Base-by-base conservation (phyloP, 352 stramenopile genomes). In the Phytophthora niederhauseri region DNA sequence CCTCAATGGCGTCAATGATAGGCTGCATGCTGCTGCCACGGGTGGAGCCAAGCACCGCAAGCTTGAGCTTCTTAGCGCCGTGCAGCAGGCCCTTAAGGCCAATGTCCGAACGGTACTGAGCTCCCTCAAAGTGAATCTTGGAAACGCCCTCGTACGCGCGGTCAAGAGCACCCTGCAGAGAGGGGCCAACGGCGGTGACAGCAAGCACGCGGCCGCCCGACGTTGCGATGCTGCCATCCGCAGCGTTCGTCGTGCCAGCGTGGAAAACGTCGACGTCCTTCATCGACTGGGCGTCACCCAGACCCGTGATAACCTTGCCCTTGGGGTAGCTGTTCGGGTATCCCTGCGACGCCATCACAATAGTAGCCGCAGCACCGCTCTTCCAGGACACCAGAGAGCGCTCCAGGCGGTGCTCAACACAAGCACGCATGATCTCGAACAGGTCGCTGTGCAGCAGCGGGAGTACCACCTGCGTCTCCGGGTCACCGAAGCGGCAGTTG, bases 401-500 rank as follows among this genome's bases (percentile, higher is more conserved):
- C 41, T 95, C 78, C 17, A 99, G 84, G 26, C 81, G 92, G 65
- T 97, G 94, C 66, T 99, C 89, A 19, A 97, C 97, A 75, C 97
- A 99, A 19, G 97, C 97, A 53, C 84, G 84, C 82, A 99, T 97
- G 58, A 99, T 92, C 80, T 99, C 97, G 66, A 98, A 99, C 52
- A 99, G 80, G 72, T 99, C 98, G 45, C 90, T 99, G 73, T 99
- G 89, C 45, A 99, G 86, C 22, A 99, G 85, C 31, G 98, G 98
- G 48, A 99, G 86, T 36, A 99, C 72, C 30, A 99, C 97, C 65
- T 99, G 96, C 1, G 98, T 99, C 85, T 99, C 98, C 12, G 98
- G 98, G 79, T 99, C 98, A 62, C 98, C 98, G 68, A 99, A 99
- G 60, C 98, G 94, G 73, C 97, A 99, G 83, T 99, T 99, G 78